Percentiles rank a stretch among this genome's conserved stretches.
phyloP scores from a whole-genome alignment of 148 eudicot genomes.

The Nyssa sinensis region DNA sequence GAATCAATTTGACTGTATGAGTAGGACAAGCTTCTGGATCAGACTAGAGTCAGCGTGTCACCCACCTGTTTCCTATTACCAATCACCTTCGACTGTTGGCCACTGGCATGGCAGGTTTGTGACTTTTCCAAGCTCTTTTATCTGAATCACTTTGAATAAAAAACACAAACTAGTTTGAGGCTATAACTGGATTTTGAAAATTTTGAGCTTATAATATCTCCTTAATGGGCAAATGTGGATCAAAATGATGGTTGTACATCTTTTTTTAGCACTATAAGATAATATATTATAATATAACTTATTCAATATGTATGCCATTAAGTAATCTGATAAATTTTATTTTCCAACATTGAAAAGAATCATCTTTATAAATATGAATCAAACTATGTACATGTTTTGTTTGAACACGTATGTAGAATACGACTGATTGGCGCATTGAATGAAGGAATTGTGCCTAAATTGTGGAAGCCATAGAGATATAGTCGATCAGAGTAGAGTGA shows the following conservation, averaged over 20 bases:
- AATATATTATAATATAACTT: no score
- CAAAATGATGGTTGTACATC: no score
- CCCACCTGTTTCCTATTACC: slow-evolving; percentile 78
- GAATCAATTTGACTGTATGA: background rate
- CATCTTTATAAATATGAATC: background rate
- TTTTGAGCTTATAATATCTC: no score
- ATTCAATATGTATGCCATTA: no score
- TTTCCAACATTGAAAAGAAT: background rate
- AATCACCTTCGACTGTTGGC: slow-evolving; percentile 83
- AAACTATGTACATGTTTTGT: no score
- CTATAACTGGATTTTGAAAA: no score
- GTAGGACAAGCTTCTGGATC: slow-evolving; percentile 97
- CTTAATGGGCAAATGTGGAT: no score
- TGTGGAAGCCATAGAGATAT: background rate
- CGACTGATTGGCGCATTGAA: background rate
- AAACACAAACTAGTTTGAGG: no score
- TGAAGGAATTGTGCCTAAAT: background rate
- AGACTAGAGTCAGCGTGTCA: slow-evolving; percentile 89
- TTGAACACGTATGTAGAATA: background rate
- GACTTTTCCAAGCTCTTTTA: background rate
- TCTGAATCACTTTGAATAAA: background rate
- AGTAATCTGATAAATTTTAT: background rate
- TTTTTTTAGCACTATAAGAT: no score
- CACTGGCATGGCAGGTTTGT: slow-evolving; percentile 89
- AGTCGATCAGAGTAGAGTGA: no score